These are phyloP conservation scores for Oemleria cerasiformis DNA, from an alignment of 306 rosid genomes.

Conservation along the genomic window DNA sequence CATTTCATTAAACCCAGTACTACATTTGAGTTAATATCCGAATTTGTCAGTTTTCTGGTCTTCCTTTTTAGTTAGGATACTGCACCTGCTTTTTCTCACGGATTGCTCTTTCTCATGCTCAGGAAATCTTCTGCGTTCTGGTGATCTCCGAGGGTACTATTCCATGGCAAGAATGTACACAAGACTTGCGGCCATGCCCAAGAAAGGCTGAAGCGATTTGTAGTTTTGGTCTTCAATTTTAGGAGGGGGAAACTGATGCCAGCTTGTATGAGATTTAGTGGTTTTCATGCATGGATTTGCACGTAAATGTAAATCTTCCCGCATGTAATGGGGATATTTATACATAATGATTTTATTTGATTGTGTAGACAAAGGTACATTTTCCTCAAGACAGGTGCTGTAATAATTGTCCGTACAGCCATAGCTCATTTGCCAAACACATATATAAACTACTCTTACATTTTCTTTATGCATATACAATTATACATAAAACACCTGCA, in stretches of 20 bases:
- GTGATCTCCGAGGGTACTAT: slow-evolving; percentile 80
- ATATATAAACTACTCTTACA: neutral
- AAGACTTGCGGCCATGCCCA: slow-evolving; percentile 95
- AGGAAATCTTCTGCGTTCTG: slow-evolving; percentile 94
- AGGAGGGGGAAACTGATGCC: neutral
- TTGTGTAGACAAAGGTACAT: neutral
- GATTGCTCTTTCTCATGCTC: slow-evolving; percentile 10
- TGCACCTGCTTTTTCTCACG: neutral
- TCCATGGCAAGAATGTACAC: slow-evolving; percentile 99
- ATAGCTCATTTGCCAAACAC: neutral
- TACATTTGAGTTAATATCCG: neutral
- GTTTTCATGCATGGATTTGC: neutral
- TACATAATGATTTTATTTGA: neutral
- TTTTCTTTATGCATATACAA: too few relatives aligned
- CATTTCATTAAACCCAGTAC: neutral
- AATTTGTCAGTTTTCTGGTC: neutral
- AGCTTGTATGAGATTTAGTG: neutral
- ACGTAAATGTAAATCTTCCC: neutral
- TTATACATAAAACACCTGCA: too few relatives aligned
- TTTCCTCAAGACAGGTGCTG: neutral
- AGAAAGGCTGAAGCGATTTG: slow-evolving; percentile 64
- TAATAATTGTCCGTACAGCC: neutral
- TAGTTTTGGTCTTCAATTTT: neutral
- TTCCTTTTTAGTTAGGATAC: neutral
- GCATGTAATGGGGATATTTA: neutral